A percentile compares a stretch with the other conserved stretches of the same genome.
Conservation (phyloP, 2,329 filamentous ascomycete genomes). For the Claviceps monticola region DNA sequence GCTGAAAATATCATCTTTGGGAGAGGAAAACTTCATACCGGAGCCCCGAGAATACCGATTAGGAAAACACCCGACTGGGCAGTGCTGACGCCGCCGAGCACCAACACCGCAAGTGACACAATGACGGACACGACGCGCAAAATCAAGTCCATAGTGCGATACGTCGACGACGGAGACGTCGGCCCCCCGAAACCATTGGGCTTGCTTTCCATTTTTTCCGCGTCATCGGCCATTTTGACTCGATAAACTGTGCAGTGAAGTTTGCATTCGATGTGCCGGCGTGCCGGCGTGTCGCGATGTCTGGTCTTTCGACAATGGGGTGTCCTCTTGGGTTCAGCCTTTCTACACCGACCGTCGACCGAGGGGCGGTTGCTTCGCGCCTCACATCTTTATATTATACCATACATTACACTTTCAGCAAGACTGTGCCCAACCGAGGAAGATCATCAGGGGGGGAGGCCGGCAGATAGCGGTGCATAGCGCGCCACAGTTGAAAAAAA, state of each 20-base stretch:
- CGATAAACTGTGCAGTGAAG: background rate
- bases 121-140: background rate
- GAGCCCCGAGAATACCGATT: constrained; percentile 4
- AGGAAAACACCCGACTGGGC: constrained; percentile 2
- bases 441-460: too few species aligned
- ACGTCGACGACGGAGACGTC: background rate
- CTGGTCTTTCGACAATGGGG: background rate
- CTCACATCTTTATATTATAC: background rate
- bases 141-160: background rate
- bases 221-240: background rate
- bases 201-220: background rate
- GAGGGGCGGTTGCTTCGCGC: too few species aligned
- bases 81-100: constrained; percentile 1
- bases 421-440: too few species aligned
- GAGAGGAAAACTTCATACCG: background rate
- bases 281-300: background rate
- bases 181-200: background rate
- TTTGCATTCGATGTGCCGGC: too few species aligned
- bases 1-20: background rate
- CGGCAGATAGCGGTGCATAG: too few species aligned
- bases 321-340: background rate
- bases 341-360: background rate
- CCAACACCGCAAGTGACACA: background rate
- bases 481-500: background rate
- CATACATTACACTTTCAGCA: background rate